Evolutionary conservation across 192 early-diverging fungal genomes (phyloP), one percentile per base, ranked within the genome.

Genomic region (Backusella sp.): DNA sequence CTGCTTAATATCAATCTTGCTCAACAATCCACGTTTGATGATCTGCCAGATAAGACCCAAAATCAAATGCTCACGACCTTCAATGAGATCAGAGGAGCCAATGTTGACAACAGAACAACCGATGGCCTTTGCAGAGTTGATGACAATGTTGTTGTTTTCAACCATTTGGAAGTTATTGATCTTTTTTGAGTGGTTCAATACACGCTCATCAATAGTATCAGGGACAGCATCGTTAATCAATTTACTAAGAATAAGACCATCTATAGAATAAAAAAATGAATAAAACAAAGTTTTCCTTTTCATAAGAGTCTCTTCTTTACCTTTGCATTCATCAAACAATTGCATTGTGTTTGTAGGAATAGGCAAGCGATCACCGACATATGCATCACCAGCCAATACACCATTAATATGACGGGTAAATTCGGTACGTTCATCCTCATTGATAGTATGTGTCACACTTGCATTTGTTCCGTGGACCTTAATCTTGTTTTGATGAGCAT

Each of bases 141-240:
- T 95, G 15, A 95, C 97, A n/a, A 99, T 91, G 80, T 98, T 98
- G 90, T 98, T 97, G 86, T 99, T 99, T 87, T 99, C 98, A 8
- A 94, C 97, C 86, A 98, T 96, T 81, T 98, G 93, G 91, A 98
- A 99, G 66, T 93, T 88, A 77, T 93, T 94, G 67, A 97, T 89
- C 81, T 95, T 95, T 79, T 94, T 96, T 70, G 89, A 90, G 73
- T 84, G 83, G 84, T 98, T 98, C 65, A 99, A 85, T 36, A 98
- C 98, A 82, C 98, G 96, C 83, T 99, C 98, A 84, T 99, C 98
- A 77, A 99, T 99, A 8, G 98, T 99, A 79, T 95, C 94, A 19
- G 96, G 92, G 11, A 96, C 88, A 68, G 98, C 91, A 85, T 98
- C 93, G 88, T 99, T 99, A 88, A 99, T 99, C 44, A 99, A 92